These are phyloP conservation scores for Trichosporon inkin DNA, from an alignment of 1,284 basidiomycete species.

Conservation along the genomic window DNA sequence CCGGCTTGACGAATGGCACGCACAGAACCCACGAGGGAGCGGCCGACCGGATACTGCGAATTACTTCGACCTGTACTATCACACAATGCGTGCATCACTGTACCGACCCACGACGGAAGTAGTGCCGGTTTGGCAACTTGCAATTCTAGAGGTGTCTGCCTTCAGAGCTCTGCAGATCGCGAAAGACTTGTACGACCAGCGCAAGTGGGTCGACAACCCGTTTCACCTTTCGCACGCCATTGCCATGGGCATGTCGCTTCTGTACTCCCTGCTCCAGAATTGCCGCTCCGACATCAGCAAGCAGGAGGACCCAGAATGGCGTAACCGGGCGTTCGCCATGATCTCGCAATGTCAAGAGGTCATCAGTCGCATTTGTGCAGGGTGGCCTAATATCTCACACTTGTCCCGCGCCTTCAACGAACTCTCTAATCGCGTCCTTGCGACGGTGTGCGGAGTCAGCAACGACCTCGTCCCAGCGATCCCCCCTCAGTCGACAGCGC, in stretches of 20 bases:
- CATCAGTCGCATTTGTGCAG: not conserved
- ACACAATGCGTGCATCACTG: slow-evolving; percentile 10
- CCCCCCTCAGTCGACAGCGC: not conserved
- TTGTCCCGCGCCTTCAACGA: slow-evolving; percentile 3
- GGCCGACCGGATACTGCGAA: not conserved
- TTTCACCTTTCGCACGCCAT: slow-evolving; percentile 14
- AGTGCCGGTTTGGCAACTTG: not conserved
- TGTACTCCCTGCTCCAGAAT: slow-evolving; percentile 12
- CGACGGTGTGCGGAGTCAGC: not conserved
- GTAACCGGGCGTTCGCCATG: not conserved
- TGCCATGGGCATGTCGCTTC: slow-evolving; percentile 11
- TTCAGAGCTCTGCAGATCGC: not conserved
- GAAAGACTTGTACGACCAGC: slow-evolving; percentile 5
- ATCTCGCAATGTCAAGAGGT: slow-evolving; percentile 2
- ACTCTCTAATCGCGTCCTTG: not conserved
- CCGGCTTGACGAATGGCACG: slow-evolving; percentile 15
- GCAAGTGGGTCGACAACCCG: slow-evolving; percentile 13
- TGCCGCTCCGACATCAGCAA: not conserved
- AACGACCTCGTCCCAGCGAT: no score
- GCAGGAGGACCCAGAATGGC: not conserved
- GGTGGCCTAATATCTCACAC: not conserved
- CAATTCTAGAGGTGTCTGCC: slow-evolving; percentile 11
- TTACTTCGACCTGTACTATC: slow-evolving; percentile 18
- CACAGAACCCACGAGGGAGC: not conserved
- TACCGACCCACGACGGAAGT: slow-evolving; percentile 8